phyloP scores from a whole-genome alignment of 139 green algal species.

The Penium margaritaceum region DNA sequence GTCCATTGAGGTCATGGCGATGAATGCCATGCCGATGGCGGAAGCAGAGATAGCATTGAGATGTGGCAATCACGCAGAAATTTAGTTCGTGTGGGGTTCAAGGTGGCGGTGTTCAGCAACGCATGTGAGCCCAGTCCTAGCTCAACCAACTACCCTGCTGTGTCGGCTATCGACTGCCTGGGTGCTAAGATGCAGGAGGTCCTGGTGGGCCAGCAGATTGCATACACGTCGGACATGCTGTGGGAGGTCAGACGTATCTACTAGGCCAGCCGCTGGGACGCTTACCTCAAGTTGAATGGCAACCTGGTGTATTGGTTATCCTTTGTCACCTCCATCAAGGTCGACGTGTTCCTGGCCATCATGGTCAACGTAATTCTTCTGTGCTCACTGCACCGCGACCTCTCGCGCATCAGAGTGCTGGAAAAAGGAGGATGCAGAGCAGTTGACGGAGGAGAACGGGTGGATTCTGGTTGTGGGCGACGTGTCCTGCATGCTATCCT shows the following conservation, averaged over 20 bases:
- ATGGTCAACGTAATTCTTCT: conserved; percentile 43
- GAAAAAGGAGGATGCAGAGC: conserved; percentile 64
- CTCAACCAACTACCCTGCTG: background rate
- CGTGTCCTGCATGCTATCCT: conserved; percentile 75
- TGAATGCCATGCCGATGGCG: conserved; percentile 5
- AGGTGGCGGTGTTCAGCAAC: conserved; percentile 70
- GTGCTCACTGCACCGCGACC: conserved; percentile 75
- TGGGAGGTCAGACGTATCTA: conserved; percentile 73
- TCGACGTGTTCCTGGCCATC: conserved; percentile 81
- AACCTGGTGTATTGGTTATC: conserved; percentile 85
- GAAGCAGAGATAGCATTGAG: background rate
- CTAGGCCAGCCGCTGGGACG: conserved; percentile 88
- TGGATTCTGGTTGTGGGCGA: conserved; percentile 95
- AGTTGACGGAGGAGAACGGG: conserved; percentile 76
- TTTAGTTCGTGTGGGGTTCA: conserved; percentile 85
- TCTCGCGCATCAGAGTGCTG: conserved; percentile 84
- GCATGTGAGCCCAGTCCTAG: background rate
- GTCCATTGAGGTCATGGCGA: background rate
- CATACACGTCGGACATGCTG: conserved; percentile 85
- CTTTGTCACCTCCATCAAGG: conserved; percentile 89
- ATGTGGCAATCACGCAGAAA: conserved; percentile 35
- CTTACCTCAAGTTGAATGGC: conserved; percentile 82
- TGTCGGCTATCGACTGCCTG: conserved; percentile 17
- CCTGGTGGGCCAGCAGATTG: conserved; percentile 62
- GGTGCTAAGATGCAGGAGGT: conserved; percentile 48